Percentiles rank a stretch among this genome's conserved stretches.
Conservation (phyloP, 2,329 filamentous ascomycete species). For the Colletotrichum sp. region DNA sequence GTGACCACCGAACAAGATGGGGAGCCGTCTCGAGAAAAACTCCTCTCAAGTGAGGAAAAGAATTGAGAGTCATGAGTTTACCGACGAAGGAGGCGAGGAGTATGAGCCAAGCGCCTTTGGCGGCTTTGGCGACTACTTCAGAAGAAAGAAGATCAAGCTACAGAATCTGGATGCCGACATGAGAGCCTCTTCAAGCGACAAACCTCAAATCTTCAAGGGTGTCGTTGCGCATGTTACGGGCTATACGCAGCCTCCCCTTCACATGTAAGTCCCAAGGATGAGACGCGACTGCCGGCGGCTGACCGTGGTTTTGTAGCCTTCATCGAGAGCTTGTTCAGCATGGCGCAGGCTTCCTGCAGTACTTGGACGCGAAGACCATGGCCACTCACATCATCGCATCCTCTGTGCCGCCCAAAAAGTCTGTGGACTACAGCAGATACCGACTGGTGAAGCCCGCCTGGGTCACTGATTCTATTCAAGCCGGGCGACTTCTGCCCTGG, state of each 20-base stretch:
- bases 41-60: constrained; percentile 67
- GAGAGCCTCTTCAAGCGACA: constrained; percentile 70
- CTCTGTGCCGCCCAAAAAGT: constrained; percentile 89
- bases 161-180: constrained; percentile 91
- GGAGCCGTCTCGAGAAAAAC: constrained; percentile 66
- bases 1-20: constrained; percentile 48
- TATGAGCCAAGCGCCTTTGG: constrained; percentile 88
- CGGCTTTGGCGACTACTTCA: constrained; percentile 90
- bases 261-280: constrained; percentile 57
- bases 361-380: constrained; percentile 91
- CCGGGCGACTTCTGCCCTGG: constrained; percentile 86
- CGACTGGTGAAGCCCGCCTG: constrained; percentile 94
- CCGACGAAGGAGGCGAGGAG: constrained; percentile 83
- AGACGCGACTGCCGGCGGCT: neutral
- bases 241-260: constrained; percentile 92
- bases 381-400: constrained; percentile 97
- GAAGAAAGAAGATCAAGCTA: constrained; percentile 95
- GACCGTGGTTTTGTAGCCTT: constrained; percentile 49
- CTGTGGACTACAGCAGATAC: constrained; percentile 84
- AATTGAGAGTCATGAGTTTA: constrained; percentile 73
- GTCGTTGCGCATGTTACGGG: constrained; percentile 92
- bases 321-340: constrained; percentile 88
- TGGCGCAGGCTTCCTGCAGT: constrained; percentile 95
- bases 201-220: constrained; percentile 87
- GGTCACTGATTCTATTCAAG: constrained; percentile 88